Evolutionary conservation across 352 stramenopile genomes (phyloP).

Genomic region (Phytophthora hybrid): DNA sequence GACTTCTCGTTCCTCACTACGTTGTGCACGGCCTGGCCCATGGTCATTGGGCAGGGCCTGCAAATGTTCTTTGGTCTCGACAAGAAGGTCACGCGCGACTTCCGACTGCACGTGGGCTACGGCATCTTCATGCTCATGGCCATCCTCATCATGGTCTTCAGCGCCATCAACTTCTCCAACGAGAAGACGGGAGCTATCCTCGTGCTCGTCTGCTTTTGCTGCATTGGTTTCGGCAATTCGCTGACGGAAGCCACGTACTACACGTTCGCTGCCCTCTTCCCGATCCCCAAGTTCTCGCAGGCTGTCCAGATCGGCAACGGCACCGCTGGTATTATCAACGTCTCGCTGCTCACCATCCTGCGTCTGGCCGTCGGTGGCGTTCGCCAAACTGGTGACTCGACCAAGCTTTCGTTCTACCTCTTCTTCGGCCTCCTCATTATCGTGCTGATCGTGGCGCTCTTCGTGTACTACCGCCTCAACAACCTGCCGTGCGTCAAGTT

Average conservation of each 20-base stretch:
- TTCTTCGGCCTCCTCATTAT: constrained; percentile 58
- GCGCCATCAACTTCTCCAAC: constrained; percentile 42
- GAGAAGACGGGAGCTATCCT: constrained; percentile 46
- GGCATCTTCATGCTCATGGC: constrained; percentile 50
- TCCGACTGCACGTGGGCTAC: constrained; percentile 52
- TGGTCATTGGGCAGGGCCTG: constrained; percentile 47
- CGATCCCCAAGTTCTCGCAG: constrained; percentile 63
- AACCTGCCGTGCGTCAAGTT: constrained; percentile 51
- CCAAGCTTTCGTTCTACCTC: constrained; percentile 53
- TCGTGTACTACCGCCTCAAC: constrained; percentile 45
- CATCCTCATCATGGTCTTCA: constrained; percentile 63
- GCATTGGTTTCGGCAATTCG: constrained; percentile 54
- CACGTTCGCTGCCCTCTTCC: constrained; percentile 57
- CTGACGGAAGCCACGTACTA: constrained; percentile 61
- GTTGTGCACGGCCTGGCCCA: constrained; percentile 54
- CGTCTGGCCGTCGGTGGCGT: constrained; percentile 48
- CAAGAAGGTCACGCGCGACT: constrained; percentile 27
- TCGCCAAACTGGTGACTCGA: constrained; percentile 36
- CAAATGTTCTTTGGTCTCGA: constrained; percentile 61
- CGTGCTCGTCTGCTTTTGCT: constrained; percentile 52
- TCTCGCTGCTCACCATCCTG: constrained; percentile 54
- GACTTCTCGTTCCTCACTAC: constrained; percentile 68
- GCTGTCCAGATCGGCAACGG: constrained; percentile 63
- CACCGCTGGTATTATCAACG: constrained; percentile 50
- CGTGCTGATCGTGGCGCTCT: constrained; percentile 47